phyloP scores from a whole-genome alignment of 1,284 basidiomycete genomes.

The Butyriboletus appendiculatus region DNA sequence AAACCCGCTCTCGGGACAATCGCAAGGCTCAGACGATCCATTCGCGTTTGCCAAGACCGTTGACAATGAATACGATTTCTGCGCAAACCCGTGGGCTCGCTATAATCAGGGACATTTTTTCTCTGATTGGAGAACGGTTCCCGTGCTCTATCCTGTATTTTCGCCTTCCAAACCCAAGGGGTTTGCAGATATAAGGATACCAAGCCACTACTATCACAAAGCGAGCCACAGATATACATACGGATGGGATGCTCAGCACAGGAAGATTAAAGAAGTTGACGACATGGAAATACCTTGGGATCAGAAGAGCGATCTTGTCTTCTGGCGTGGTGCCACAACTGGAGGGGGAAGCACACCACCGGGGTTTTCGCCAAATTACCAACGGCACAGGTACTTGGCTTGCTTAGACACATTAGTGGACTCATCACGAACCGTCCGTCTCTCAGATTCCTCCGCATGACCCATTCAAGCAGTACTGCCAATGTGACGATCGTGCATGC shows the following conservation, averaged over 20 bases:
- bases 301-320: conserved; percentile 68
- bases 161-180: conserved; percentile 85
- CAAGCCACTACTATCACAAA: conserved; percentile 92
- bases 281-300: conserved; percentile 86
- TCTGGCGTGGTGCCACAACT: conserved; percentile 90
- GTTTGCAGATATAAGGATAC: conserved; percentile 88
- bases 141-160: conserved; percentile 86
- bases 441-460: conserved; percentile 74
- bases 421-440: background rate
- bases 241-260: conserved; percentile 80
- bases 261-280: conserved; percentile 71
- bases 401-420: background rate
- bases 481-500: conserved; percentile 78
- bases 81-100: conserved; percentile 78
- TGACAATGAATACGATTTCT: conserved; percentile 75
- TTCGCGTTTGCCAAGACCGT: conserved; percentile 62
- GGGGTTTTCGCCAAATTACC: conserved; percentile 83
- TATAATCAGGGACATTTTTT: conserved; percentile 93
- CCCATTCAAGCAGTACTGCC: conserved; percentile 56
- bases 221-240: conserved; percentile 85
- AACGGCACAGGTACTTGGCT: conserved; percentile 73
- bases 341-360: conserved; percentile 88
- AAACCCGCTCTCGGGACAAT: conserved; percentile 19
- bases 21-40: conserved; percentile 43
- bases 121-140: conserved; percentile 90